Percentiles rank a stretch among this genome's conserved stretches.
These are phyloP conservation scores for Cladophialophora chaetospira DNA, from an alignment of 2,329 filamentous ascomycete species.

Conservation along the genomic window DNA sequence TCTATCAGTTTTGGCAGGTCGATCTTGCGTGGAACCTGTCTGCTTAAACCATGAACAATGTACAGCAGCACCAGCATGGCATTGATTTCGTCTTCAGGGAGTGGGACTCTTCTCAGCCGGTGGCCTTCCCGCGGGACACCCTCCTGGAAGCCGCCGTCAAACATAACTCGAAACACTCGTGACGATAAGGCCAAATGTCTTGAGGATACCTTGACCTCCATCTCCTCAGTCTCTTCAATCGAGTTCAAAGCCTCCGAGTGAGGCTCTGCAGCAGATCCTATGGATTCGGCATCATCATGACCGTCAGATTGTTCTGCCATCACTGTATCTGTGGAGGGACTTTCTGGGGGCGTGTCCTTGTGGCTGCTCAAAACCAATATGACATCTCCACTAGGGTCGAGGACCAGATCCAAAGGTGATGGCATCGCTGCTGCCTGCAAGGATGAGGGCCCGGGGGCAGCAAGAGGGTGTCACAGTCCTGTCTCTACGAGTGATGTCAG, in stretches of 20 bases:
- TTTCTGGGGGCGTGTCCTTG: no score
- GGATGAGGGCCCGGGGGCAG: no score
- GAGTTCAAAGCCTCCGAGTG: not conserved
- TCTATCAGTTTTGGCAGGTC: not conserved
- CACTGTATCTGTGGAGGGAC: no score
- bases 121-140: not conserved
- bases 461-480: no score
- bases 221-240: not conserved
- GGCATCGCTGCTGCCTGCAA: no score
- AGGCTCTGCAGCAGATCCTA: not conserved
- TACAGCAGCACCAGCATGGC: constrained; percentile 5
- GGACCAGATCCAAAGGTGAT: not conserved
- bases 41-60: constrained; percentile 3
- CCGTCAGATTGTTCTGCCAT: no score
- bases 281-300: no score
- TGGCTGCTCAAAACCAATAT: not conserved
- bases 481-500: no score
- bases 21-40: not conserved
- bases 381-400: not conserved
- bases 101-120: not conserved
- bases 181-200: constrained; percentile 9
- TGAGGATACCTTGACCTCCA: not conserved
- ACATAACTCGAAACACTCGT: constrained; percentile 7
- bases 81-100: constrained; percentile 4
- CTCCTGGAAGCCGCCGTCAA: constrained; percentile 5